Conservation (phyloP, 805 yeast genomes). For the Wickerhamomyces bisporus region DNA sequence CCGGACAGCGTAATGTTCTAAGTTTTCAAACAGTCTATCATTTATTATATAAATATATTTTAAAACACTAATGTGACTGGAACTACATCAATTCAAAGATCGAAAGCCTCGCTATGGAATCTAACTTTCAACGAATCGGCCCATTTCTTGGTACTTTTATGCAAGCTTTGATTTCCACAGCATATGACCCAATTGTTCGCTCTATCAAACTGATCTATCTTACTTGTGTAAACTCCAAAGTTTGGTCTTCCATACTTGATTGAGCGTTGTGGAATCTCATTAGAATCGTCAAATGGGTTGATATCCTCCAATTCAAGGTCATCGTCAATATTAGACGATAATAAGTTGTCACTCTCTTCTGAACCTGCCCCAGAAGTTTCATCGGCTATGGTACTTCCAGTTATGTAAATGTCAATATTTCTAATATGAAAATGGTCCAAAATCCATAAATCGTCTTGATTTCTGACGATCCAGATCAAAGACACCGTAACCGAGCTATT, state of each 20-base stretch:
- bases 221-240: conserved; percentile 19
- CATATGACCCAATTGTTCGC: conserved; percentile 47
- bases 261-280: conserved; percentile 2
- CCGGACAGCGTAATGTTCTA: no score
- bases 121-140: conserved; percentile 32
- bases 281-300: conserved; percentile 18
- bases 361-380: conserved; percentile 5
- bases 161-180: conserved; percentile 51
- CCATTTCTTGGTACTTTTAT: conserved; percentile 34
- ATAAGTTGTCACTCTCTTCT: conserved; percentile 15
- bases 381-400: conserved; percentile 19
- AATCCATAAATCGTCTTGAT: conserved; percentile 41
- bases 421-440: conserved; percentile 33
- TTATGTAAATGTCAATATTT: conserved; percentile 36
- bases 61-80: no score
- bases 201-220: conserved; percentile 25
- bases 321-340: conserved; percentile 18
- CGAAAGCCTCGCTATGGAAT: conserved; percentile 40
- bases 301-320: conserved; percentile 18
- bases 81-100: conserved; percentile 9
- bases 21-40: no score
- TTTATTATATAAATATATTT: no score
- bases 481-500: conserved; percentile 27
- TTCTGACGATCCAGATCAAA: conserved; percentile 52
- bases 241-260: conserved; percentile 38